Conservation (phyloP, 371 early-diverging fungal genomes). For the Mortierella sp. region DNA sequence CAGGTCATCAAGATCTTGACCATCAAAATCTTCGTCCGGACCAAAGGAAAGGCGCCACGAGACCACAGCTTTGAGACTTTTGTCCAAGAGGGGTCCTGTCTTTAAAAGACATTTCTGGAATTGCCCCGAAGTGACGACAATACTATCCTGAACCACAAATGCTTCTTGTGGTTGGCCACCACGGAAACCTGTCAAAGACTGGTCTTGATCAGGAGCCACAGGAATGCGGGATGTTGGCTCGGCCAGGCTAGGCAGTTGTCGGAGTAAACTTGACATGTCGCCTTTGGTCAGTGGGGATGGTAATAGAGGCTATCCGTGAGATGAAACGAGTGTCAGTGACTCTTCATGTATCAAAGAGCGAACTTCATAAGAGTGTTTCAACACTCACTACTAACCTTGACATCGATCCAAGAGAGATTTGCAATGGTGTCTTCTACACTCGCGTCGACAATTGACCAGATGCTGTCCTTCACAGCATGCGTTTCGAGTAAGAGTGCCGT, state of each 20-base stretch:
- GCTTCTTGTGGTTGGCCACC: conserved; percentile 38
- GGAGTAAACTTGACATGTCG: conserved; percentile 29
- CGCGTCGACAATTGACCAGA: conserved; percentile 52
- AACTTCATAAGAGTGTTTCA: no score
- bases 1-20: conserved; percentile 9
- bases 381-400: conserved; percentile 26
- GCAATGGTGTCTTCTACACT: conserved; percentile 44
- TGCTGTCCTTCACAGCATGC: conserved; percentile 42
- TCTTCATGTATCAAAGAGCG: no score
- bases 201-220: conserved; percentile 36
- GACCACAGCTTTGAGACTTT: conserved; percentile 24
- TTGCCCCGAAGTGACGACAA: conserved; percentile 45
- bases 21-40: conserved; percentile 4
- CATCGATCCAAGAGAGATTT: conserved; percentile 48
- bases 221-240: conserved; percentile 26
- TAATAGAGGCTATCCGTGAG: conserved; percentile 41
- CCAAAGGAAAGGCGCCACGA: conserved; percentile 48
- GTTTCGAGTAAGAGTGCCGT: conserved; percentile 33
- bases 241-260: conserved; percentile 34
- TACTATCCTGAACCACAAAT: conserved; percentile 31
- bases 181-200: conserved; percentile 33
- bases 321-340: no score
- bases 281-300: conserved; percentile 47
- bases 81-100: conserved; percentile 42
- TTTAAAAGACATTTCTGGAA: conserved; percentile 43